phyloP scores from a whole-genome alignment of 2,329 filamentous ascomycete species.

The Neonectria punicea region DNA sequence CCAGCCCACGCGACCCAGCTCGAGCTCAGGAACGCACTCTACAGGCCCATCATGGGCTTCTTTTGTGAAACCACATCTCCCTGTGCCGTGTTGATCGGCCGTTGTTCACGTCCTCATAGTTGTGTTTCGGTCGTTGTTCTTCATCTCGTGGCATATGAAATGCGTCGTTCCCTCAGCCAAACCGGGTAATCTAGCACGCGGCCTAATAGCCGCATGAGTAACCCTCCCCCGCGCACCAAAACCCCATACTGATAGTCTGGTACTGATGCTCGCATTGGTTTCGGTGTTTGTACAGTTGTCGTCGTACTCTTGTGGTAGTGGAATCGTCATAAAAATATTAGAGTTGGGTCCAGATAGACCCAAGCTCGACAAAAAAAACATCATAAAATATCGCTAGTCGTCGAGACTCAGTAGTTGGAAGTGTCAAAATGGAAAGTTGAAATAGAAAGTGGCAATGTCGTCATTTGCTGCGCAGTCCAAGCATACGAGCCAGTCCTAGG shows the following conservation, averaged over 20 bases:
- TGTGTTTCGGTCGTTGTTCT: background rate
- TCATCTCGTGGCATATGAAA: slow-evolving; percentile 1
- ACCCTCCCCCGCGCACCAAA: background rate
- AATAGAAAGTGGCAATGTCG: background rate
- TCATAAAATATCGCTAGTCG: slow-evolving; percentile 18
- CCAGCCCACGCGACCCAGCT: background rate
- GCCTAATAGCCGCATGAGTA: slow-evolving; percentile 8
- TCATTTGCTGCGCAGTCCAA: slow-evolving; percentile 48
- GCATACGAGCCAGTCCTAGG: slow-evolving; percentile 51
- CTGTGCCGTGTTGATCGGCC: background rate
- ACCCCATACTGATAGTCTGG: slow-evolving; percentile 11
- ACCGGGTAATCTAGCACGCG: slow-evolving; percentile 1
- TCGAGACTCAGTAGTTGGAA: slow-evolving; percentile 21
- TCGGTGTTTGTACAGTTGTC: slow-evolving; percentile 25
- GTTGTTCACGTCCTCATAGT: background rate
- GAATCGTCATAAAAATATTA: slow-evolving; percentile 12
- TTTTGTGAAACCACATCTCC: background rate
- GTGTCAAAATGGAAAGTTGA: background rate
- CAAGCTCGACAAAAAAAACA: background rate
- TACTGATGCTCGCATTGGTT: slow-evolving; percentile 13
- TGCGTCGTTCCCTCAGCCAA: background rate
- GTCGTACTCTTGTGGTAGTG: slow-evolving; percentile 34
- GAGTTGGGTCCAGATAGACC: background rate
- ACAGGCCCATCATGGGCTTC: background rate
- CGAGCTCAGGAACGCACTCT: background rate